Evolutionary conservation across 768 basidiomycete genomes (phyloP).

Genomic region (Aureoboletus auriporus): DNA sequence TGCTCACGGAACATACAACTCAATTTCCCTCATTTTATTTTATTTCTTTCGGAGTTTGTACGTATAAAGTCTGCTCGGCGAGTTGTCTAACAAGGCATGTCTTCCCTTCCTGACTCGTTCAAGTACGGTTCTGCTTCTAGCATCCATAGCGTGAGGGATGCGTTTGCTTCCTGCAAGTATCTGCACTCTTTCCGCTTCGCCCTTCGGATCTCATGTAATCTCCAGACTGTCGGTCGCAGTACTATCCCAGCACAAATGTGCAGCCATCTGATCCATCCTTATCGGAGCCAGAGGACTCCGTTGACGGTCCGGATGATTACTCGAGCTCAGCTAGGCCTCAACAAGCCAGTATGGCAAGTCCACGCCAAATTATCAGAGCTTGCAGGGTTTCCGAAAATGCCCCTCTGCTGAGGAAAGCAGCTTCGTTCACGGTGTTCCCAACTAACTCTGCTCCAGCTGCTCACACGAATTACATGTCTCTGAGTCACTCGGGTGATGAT

Average conservation of each 20-base stretch:
- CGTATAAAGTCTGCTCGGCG: not conserved
- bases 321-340: slow-evolving; percentile 9
- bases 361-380: not conserved
- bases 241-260: slow-evolving; percentile 57
- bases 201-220: slow-evolving; percentile 3
- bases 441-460: not conserved
- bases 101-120: slow-evolving; percentile 44
- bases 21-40: too few relatives aligned
- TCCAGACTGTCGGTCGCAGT: slow-evolving; percentile 66
- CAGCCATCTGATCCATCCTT: slow-evolving; percentile 38
- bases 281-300: slow-evolving; percentile 1
- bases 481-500: not conserved
- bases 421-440: slow-evolving; percentile 31
- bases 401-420: slow-evolving; percentile 38
- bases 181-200: not conserved
- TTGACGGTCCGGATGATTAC: not conserved
- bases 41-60: slow-evolving; percentile 2
- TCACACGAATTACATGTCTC: not conserved
- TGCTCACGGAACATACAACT: too few relatives aligned
- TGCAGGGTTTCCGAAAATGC: slow-evolving; percentile 23
- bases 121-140: slow-evolving; percentile 47
- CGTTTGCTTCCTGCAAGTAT: slow-evolving; percentile 55
- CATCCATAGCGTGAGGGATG: slow-evolving; percentile 48
- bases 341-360: slow-evolving; percentile 17
- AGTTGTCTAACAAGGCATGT: slow-evolving; percentile 25